Evolutionary conservation across 441 rosid genomes (phyloP).

Genomic region (Melastoma candidum): DNA sequence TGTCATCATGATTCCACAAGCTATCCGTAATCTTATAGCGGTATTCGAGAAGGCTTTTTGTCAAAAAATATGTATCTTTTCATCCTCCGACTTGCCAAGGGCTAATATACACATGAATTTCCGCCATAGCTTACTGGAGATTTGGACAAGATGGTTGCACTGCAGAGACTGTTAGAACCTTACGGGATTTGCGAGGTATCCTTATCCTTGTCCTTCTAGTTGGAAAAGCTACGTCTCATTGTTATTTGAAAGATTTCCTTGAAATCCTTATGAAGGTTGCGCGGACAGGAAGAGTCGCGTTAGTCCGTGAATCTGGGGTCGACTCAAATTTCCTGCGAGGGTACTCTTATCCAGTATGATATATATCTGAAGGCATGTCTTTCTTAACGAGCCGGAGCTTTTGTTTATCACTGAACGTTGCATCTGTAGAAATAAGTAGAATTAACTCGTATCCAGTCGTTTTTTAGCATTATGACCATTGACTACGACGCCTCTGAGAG

Average conservation of each 20-base stretch:
- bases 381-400: background rate
- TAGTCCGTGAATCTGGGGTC: conserved; percentile 81
- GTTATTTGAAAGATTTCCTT: too few species aligned
- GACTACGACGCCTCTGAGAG: background rate
- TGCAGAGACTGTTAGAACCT: conserved; percentile 59
- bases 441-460: too few species aligned
- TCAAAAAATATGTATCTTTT: background rate
- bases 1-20: too few species aligned
- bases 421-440: too few species aligned
- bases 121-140: conserved; percentile 15
- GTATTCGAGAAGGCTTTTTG: background rate
- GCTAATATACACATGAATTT: conserved; percentile 18
- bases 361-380: background rate
- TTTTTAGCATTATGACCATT: too few species aligned
- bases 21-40: too few species aligned
- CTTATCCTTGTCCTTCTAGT: too few species aligned
- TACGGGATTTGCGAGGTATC: conserved; percentile 47
- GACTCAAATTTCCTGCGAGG: conserved; percentile 83
- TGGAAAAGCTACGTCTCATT: too few species aligned
- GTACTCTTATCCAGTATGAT: conserved; percentile 56
- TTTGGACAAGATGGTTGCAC: too few species aligned
- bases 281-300: conserved; percentile 10
- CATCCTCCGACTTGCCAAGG: conserved; percentile 6
- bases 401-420: background rate
- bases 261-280: too few species aligned